Base-by-base conservation (phyloP, 768 basidiomycete species). In the Chalciporus sphaerocephalus region DNA sequence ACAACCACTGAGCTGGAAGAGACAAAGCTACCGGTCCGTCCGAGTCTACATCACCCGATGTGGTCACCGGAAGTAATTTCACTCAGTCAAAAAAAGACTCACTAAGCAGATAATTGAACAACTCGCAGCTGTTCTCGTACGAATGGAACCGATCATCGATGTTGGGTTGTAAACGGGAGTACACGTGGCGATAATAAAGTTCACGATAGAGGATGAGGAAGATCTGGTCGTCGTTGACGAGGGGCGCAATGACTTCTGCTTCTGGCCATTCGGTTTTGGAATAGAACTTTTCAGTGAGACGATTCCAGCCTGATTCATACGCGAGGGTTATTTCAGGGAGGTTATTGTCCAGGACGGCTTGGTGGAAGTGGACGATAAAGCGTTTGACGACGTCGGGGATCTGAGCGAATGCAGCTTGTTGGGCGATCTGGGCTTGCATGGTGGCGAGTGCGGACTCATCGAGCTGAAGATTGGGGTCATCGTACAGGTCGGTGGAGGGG, bases 91-190 rank as follows among this genome's bases (percentile, higher is more conserved):
- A 12, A 22, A 13, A 2, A 5, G 7, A 71, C 87, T 47, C 56
- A 92, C 92, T 97, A 53, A 98, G 81, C 27, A 99, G 79, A 63
- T 93, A 92, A 69, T 97, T 98, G 80, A 97, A 98, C 54, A 98
- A 72, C 65, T 95, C 92, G 78, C 95, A 97, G 69, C 92, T 92
- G 73, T 95, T 95, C 64, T 95, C 91, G 66, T 94, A 95, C 1
- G 93, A 94, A 64, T 96, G 92, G 76, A 97, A 95, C 35, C 95
- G 87, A 67, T 98, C 95, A 63, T 98, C 95, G 57, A 97, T 81
- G 68, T 96, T 88, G 54, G 95, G 94, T 61, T 88, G 85, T 35
- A 99, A 76, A 33, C 92, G 86, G 2, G 94, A 96, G 72, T 97
- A 96, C 20, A 98, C 91, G 61, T 96, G 94, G 41, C 91, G 85